Percentiles rank a stretch among this genome's conserved stretches.
Evolutionary conservation across 169 alveolate species (phyloP).

Genomic region (Babesia bovis): DNA sequence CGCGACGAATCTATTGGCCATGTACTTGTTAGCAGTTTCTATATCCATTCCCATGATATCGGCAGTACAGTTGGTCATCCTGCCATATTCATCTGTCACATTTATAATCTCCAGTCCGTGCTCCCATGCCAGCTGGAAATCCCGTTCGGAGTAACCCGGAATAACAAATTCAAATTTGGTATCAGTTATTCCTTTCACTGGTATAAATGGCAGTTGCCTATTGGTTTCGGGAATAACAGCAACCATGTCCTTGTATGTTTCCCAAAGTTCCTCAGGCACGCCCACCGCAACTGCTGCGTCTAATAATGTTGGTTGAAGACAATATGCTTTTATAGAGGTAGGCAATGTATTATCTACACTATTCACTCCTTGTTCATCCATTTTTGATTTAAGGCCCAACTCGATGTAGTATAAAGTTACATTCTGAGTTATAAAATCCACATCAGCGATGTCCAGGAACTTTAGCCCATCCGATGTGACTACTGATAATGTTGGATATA

Average conservation of each 20-base stretch:
- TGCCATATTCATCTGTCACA: constrained; percentile 34
- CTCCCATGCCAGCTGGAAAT: constrained; percentile 14
- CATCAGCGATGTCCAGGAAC: constrained; percentile 30
- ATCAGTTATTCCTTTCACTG: not conserved
- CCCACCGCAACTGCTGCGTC: constrained; percentile 46
- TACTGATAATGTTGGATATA: constrained; percentile 38
- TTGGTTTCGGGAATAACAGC: constrained; percentile 27
- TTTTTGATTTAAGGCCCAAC: not conserved
- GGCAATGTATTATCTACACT: not conserved
- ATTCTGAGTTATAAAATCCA: not conserved
- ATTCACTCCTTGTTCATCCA: not conserved
- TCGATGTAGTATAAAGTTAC: not conserved
- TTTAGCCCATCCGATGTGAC: not conserved
- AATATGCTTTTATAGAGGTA: not conserved
- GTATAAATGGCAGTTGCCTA: constrained; percentile 27
- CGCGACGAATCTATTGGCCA: not conserved
- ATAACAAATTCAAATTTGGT: not conserved
- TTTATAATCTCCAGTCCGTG: constrained; percentile 15
- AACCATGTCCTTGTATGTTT: not conserved
- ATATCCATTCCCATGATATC: not conserved
- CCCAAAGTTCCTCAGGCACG: constrained; percentile 21
- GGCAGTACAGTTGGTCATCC: constrained; percentile 27
- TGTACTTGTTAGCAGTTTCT: not conserved
- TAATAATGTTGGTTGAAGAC: constrained; percentile 21
- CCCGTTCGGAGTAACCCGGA: constrained; percentile 39